These are phyloP conservation scores for Psophocarpus tetragonolobus DNA, from an alignment of 306 rosid genomes.

Conservation along the genomic window DNA sequence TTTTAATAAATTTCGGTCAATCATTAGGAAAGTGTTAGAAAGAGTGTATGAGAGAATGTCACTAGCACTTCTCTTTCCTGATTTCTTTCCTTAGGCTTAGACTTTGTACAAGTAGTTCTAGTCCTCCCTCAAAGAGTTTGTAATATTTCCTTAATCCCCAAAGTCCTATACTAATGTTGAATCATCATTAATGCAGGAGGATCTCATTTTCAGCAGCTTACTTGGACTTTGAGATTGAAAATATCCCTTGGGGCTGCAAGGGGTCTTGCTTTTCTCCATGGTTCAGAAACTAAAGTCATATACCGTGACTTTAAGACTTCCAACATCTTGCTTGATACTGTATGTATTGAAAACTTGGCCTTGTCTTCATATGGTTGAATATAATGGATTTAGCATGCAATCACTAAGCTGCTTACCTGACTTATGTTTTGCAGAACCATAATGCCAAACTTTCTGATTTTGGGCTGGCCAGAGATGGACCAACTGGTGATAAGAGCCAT, in stretches of 20 bases:
- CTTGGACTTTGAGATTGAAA: slow-evolving; percentile 76
- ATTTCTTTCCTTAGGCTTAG: not conserved
- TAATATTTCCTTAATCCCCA: not conserved
- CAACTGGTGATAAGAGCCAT: slow-evolving; percentile 76
- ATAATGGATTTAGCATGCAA: slow-evolving; percentile 13
- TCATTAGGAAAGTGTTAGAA: too few relatives aligned
- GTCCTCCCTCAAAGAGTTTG: not conserved
- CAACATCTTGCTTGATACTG: slow-evolving; percentile 79
- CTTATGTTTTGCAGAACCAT: slow-evolving; percentile 52
- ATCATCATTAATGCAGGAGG: slow-evolving; percentile 53
- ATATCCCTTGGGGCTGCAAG: slow-evolving; percentile 79
- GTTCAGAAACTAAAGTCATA: slow-evolving; percentile 65
- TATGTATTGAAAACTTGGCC: slow-evolving; percentile 26
- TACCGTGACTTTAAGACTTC: slow-evolving; percentile 90
- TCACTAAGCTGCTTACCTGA: not conserved
- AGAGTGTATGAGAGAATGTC: too few relatives aligned
- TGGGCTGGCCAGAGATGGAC: slow-evolving; percentile 92
- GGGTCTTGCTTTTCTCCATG: slow-evolving; percentile 89
- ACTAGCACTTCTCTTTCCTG: too few relatives aligned
- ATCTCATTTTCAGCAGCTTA: slow-evolving; percentile 62
- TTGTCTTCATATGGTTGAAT: slow-evolving; percentile 22
- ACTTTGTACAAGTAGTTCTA: not conserved
- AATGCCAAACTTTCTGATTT: slow-evolving; percentile 83
- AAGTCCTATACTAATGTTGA: not conserved
- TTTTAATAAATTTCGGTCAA: too few relatives aligned